Base-by-base conservation (phyloP, 306 rosid genomes). In the Ammopiptanthus mongolicus region DNA sequence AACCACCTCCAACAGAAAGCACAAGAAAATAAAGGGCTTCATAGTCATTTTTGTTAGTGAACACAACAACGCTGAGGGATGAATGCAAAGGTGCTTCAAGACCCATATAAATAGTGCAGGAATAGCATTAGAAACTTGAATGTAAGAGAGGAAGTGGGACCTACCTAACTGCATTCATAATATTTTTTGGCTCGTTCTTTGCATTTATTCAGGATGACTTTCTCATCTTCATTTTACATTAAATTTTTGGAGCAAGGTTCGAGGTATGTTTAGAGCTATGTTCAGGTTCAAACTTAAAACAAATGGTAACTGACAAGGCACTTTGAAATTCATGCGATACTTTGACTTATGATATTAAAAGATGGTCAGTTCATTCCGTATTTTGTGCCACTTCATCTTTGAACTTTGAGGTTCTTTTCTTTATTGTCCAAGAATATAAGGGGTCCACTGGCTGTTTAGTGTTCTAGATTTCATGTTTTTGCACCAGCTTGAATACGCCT, bases 1-100 rank as follows among this genome's bases (percentile, higher is more conserved):
- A 46, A 33, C 63, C 55, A 70, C 75, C 8, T 29, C 70, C 6
- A 8, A 56, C 2, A 81, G 70, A 44, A 34, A 36, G 17, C 67
- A 21, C 4, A 76, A 18, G 22, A 76, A 19, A 23, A 44, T 5
- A 41, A 73, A 80, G 2, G 82, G 23, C 34, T 77, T 82, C 15
- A 71, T 2, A 21, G 39, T 71, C 82, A 82, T 82, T 6, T 14
- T 65, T 58, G 3, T 25, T 15, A 33, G 9, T 47, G 34, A 65
- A 52, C 44, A 37, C 46, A 23, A 72, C 64, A 58, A 69, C 0
- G 6, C 22, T 69, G 80, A 80, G 1, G 48, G 6, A 37, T 15
- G 67, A 13, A 13, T 33, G 10, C 10, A 3, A 61, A 33, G 47
- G 8, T 23, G 13, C 4, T 64, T 13, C 25, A 37, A 18, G 17